A percentile compares a stretch with the other conserved stretches of the same genome.
These are phyloP conservation scores for Wickerhamiella australiensis DNA, from an alignment of 805 yeast species.

Conservation along the genomic window DNA sequence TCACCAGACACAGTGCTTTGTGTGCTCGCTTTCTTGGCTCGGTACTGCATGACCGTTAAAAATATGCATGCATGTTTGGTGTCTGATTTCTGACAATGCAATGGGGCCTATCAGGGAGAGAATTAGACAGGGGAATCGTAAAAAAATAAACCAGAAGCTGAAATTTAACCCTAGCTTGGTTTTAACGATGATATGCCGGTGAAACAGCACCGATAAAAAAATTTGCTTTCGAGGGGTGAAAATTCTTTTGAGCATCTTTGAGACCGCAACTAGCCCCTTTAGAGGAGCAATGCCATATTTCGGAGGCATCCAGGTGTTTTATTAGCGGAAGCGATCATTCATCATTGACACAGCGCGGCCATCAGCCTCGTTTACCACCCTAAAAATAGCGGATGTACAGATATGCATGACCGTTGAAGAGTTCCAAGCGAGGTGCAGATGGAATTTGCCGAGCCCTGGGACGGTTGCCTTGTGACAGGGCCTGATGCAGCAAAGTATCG, in stretches of 20 bases:
- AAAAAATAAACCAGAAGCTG: too few relatives aligned
- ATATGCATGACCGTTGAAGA: slow-evolving; percentile 1
- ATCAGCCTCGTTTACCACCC: neutral
- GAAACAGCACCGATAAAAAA: neutral
- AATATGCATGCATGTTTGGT: neutral
- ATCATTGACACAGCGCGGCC: neutral
- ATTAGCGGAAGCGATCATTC: too few relatives aligned
- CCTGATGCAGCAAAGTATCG: neutral
- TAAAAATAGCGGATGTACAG: neutral
- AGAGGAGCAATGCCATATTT: neutral
- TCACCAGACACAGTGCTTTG: neutral
- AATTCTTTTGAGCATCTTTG: neutral
- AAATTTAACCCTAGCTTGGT: neutral
- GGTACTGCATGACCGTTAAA: slow-evolving; percentile 1
- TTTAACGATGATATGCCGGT: neutral
- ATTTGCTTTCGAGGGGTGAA: neutral
- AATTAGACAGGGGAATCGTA: neutral
- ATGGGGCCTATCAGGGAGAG: neutral
- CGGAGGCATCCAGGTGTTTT: too few relatives aligned
- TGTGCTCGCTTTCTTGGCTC: neutral
- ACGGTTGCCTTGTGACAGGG: neutral
- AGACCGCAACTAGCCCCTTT: neutral
- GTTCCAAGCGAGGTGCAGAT: neutral
- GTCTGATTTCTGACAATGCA: neutral
- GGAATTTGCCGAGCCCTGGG: neutral